Evolutionary conservation across 805 yeast genomes (phyloP), one percentile per base, ranked within the genome.

Genomic region (Starmerella tilneyi): DNA sequence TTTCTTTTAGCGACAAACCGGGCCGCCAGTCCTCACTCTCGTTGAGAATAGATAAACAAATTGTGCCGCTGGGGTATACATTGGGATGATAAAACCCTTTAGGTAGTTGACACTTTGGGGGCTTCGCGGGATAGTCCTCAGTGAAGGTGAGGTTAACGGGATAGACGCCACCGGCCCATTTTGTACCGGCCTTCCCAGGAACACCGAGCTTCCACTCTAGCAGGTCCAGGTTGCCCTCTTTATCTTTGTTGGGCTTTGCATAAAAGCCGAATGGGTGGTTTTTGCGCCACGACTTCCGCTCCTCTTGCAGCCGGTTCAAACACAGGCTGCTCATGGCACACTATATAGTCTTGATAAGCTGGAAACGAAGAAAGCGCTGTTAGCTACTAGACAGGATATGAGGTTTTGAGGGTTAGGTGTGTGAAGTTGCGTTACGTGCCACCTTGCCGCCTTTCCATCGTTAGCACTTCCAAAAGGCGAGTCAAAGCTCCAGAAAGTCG

Each of bases 1-100:
- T 81, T 61, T 89, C 94, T 59, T 84, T 86, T 54, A 89, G 65
- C 13, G 94, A 84, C 54, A 89, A 82, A 8, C 96, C 95, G 1
- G 99, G 98, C 59, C 95, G 76, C 99, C 99, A 92, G 63, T 85
- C 97, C 63, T 88, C 94, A 37, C 81, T 86, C 62, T 92, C 98
- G 63, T 92, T 92, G 59, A 92, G 70, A 44, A 92, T 88, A 43
- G 94, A 80, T 38, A 92, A 73, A 65, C 99, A 92, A 29, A 92
- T 80, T 1, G 97, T 92, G 1, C 99, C 99, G 45, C 94, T 83
- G 1, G 99, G 99, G 58, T 92, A 92, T 9, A 92, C 89, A 58
- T 92, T 92, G 11, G 99, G 99, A 64, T 92, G 99, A 66, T 86
- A 92, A 58, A 92, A 92, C 0, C 82, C 84, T 2, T 79, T 75